phyloP scores from a whole-genome alignment of 2,329 filamentous ascomycete genomes.

The Didymella segeticola region DNA sequence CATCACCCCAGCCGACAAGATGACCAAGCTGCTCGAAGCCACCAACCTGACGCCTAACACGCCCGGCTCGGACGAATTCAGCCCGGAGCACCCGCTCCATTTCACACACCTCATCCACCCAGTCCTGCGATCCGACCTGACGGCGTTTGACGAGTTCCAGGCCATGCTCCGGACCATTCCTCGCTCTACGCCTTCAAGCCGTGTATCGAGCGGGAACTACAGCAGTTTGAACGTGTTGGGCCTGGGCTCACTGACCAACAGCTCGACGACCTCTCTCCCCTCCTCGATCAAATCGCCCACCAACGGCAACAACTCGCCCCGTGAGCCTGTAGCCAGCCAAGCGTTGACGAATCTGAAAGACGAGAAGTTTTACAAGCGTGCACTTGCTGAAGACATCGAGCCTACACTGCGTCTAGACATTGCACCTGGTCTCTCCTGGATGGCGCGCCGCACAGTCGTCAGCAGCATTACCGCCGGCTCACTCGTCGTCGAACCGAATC shows the following conservation, averaged over 20 bases:
- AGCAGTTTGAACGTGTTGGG: slow-evolving; percentile 67
- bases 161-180: slow-evolving; percentile 73
- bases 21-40: slow-evolving; percentile 66
- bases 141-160: slow-evolving; percentile 84
- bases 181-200: slow-evolving; percentile 65
- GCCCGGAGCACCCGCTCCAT: slow-evolving; percentile 69
- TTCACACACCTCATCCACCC: slow-evolving; percentile 85
- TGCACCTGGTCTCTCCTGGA: slow-evolving; percentile 91
- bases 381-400: slow-evolving; percentile 88
- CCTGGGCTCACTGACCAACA: slow-evolving; percentile 58
- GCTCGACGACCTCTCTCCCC: slow-evolving; percentile 57
- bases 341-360: slow-evolving; percentile 76
- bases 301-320: slow-evolving; percentile 44
- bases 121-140: slow-evolving; percentile 80
- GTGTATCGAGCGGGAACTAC: slow-evolving; percentile 75
- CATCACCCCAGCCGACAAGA: slow-evolving; percentile 63
- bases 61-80: slow-evolving; percentile 59
- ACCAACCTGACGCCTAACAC: slow-evolving; percentile 60
- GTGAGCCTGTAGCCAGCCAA: slow-evolving; percentile 33
- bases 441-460: slow-evolving; percentile 84
- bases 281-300: slow-evolving; percentile 61
- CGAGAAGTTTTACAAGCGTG: slow-evolving; percentile 91
- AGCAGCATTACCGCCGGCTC: slow-evolving; percentile 83
- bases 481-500: slow-evolving; percentile 82
- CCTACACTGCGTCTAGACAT: slow-evolving; percentile 88